Percentiles rank a stretch among this genome's conserved stretches.
Evolutionary conservation across 2,329 filamentous ascomycete species (phyloP).

Genomic region (Blastomyces silverae): DNA sequence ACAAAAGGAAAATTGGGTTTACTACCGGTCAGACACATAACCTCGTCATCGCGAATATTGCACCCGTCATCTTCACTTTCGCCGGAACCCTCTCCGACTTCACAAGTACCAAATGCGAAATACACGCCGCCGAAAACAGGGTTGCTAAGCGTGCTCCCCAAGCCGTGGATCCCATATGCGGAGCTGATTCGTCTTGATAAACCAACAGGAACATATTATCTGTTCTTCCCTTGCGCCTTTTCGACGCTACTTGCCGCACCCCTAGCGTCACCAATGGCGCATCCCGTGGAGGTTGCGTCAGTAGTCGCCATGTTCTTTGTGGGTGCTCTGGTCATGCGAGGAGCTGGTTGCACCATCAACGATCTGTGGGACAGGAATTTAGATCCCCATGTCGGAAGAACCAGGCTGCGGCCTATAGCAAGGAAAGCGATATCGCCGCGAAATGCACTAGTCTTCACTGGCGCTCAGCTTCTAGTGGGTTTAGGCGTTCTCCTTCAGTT

Average conservation of each 20-base stretch:
- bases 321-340: slow-evolving; percentile 46
- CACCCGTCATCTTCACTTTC: slow-evolving; percentile 3
- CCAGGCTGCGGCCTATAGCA: slow-evolving; percentile 47
- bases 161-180: slow-evolving; percentile 50
- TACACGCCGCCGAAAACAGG: slow-evolving; percentile 45
- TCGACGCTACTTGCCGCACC: slow-evolving; percentile 43
- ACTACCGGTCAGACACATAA: not conserved
- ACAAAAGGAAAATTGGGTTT: not conserved
- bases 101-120: slow-evolving; percentile 21
- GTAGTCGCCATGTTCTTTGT: slow-evolving; percentile 38
- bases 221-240: slow-evolving; percentile 49
- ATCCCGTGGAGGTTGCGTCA: slow-evolving; percentile 34
- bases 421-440: slow-evolving; percentile 45
- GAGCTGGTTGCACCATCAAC: slow-evolving; percentile 51
- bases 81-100: slow-evolving; percentile 1
- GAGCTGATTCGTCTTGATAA: slow-evolving; percentile 50
- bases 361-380: slow-evolving; percentile 51
- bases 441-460: slow-evolving; percentile 42
- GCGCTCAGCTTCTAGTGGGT: slow-evolving; percentile 39
- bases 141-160: slow-evolving; percentile 42
- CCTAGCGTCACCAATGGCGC: slow-evolving; percentile 37
- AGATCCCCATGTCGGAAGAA: slow-evolving; percentile 48
- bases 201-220: slow-evolving; percentile 47
- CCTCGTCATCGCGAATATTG: slow-evolving; percentile 4
- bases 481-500: slow-evolving; percentile 41